Conservation (phyloP, 192 early-diverging fungal genomes). For the Helicostylum pulchrum region DNA sequence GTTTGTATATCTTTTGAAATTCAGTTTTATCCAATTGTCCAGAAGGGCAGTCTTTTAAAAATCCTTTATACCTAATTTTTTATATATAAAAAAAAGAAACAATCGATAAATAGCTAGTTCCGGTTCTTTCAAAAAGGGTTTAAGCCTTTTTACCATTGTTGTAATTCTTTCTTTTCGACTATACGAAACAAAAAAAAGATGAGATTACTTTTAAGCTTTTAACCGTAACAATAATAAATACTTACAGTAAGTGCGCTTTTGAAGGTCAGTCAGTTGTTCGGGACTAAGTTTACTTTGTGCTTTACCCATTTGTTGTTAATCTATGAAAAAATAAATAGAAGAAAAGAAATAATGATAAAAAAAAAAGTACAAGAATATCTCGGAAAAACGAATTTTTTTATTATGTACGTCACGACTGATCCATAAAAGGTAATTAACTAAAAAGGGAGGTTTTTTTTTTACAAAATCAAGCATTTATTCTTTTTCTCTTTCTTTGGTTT, state of each 20-base stretch:
- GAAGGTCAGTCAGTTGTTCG: slow-evolving; percentile 77
- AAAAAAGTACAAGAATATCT: background rate
- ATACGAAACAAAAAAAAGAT: background rate
- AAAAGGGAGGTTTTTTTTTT: slow-evolving; percentile 3
- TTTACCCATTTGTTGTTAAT: slow-evolving; percentile 67
- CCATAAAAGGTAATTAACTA: background rate
- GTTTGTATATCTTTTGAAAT: slow-evolving; percentile 92
- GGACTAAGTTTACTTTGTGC: slow-evolving; percentile 78
- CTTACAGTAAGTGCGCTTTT: slow-evolving; percentile 81
- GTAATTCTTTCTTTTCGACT: slow-evolving; percentile 92
- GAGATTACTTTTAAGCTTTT: background rate
- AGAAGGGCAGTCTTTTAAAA: slow-evolving; percentile 87
- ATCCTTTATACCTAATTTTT: slow-evolving; percentile 84
- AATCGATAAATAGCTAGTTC: background rate
- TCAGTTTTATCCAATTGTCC: slow-evolving; percentile 81
- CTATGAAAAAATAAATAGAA: background rate
- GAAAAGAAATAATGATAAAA: background rate
- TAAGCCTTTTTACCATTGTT: slow-evolving; percentile 74
- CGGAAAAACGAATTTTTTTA: background rate
- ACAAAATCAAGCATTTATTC: slow-evolving; percentile 30
- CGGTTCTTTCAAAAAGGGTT: too few relatives aligned
- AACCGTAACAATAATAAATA: slow-evolving; percentile 2
- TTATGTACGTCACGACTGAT: too few relatives aligned
- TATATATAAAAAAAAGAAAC: too few relatives aligned
- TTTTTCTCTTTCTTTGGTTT: slow-evolving; percentile 35